phyloP scores from a whole-genome alignment of 78 protist genomes.

The Planoprotostelium fungivorum region DNA sequence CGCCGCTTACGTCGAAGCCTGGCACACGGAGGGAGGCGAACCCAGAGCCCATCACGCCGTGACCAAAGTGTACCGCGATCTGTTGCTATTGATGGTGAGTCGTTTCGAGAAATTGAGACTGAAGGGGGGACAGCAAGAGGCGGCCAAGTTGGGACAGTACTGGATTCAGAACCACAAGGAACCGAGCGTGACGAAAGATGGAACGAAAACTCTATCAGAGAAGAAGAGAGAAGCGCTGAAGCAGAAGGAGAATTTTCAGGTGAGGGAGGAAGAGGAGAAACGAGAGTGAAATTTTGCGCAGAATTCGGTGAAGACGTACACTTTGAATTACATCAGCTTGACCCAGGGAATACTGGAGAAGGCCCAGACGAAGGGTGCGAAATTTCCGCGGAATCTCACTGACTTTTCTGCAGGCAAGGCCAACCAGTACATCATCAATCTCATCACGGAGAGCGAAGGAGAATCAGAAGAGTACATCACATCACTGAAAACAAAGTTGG shows the following conservation, averaged over 20 bases:
- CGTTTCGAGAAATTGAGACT: not conserved
- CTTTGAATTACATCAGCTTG: not conserved
- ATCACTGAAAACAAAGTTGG: not conserved
- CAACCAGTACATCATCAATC: not conserved
- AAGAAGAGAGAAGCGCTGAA: not conserved
- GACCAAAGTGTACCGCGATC: too few relatives aligned
- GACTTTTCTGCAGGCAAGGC: not conserved
- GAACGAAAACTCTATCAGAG: not conserved
- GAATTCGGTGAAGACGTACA: not conserved
- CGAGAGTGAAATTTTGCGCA: not conserved
- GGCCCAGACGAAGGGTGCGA: too few relatives aligned
- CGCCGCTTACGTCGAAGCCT: not conserved
- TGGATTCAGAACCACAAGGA: not conserved
- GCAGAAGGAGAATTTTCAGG: not conserved
- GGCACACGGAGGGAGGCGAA: not conserved
- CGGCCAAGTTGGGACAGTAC: not conserved
- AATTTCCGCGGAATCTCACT: not conserved
- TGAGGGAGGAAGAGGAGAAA: not conserved
- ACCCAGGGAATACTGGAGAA: too few relatives aligned
- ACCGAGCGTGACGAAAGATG: not conserved
- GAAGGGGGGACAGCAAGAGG: not conserved
- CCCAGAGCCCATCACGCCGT: not conserved
- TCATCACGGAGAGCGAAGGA: not conserved
- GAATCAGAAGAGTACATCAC: not conserved
- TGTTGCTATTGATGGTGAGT: not conserved